phyloP scores from a whole-genome alignment of 2,329 filamentous ascomycete species.

The Coccinonectria pachysandricola region DNA sequence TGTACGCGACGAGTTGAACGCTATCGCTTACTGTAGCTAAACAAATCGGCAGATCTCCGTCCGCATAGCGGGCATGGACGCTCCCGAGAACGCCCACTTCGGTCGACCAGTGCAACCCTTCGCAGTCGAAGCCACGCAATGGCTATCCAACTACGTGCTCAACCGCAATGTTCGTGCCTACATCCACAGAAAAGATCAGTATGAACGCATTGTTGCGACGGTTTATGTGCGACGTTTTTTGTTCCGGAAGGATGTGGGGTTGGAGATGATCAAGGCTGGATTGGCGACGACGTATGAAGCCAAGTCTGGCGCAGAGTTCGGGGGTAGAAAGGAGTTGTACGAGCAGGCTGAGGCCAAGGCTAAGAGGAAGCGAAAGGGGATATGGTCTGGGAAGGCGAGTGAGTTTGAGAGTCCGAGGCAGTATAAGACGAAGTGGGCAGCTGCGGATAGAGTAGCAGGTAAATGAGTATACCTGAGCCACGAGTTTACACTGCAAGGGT shows the following conservation, averaged over 20 bases:
- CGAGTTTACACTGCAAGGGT: too few species aligned
- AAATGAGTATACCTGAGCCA: too few species aligned
- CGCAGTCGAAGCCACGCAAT: constrained; percentile 68
- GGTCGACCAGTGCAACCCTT: constrained; percentile 80
- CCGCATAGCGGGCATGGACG: constrained; percentile 84
- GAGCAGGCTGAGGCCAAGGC: constrained; percentile 56
- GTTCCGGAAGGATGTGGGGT: constrained; percentile 68
- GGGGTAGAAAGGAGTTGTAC: constrained; percentile 55
- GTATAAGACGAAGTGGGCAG: constrained; percentile 55
- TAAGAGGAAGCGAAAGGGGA: constrained; percentile 52
- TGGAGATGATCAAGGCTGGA: constrained; percentile 79
- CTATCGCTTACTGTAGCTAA: constrained; percentile 8
- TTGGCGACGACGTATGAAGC: constrained; percentile 90
- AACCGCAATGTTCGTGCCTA: constrained; percentile 69
- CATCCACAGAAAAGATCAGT: constrained; percentile 80
- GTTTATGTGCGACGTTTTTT: constrained; percentile 64
- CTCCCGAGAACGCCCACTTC: constrained; percentile 88
- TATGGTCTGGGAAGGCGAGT: constrained; percentile 61
- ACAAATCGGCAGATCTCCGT: constrained; percentile 58
- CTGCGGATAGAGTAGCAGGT: constrained; percentile 9
- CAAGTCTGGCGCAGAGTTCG: constrained; percentile 82
- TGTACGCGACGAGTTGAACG: constrained; percentile 34
- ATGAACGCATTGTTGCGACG: constrained; percentile 80
- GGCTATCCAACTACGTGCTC: constrained; percentile 64
- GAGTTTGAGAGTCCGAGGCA: constrained; percentile 74